A percentile compares a stretch with the other conserved stretches of the same genome.
phyloP scores from a whole-genome alignment of 108 stramenopile species.

The Stephanodiscus triporus region DNA sequence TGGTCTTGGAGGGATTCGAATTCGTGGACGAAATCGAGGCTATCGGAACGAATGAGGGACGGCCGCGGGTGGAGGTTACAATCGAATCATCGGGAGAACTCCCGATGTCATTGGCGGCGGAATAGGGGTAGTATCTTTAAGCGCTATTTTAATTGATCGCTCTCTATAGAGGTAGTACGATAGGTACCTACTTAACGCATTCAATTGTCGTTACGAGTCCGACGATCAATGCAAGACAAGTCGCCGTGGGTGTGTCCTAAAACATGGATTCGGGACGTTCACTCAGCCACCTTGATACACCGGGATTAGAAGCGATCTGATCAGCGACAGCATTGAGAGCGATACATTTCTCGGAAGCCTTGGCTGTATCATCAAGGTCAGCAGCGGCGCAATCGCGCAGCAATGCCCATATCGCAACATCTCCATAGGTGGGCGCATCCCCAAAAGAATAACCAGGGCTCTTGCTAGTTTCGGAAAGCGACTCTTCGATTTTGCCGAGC shows the following conservation, averaged over 20 bases:
- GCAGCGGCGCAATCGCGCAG: constrained; percentile 50
- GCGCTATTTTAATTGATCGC: too few relatives aligned
- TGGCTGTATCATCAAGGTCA: constrained; percentile 54
- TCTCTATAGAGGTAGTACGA: too few relatives aligned
- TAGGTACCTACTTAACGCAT: too few relatives aligned
- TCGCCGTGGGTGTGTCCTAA: constrained; percentile 26
- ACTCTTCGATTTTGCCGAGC: constrained; percentile 58
- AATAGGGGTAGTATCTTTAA: neutral
- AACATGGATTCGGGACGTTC: constrained; percentile 61
- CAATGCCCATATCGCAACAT: constrained; percentile 59
- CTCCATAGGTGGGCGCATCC: constrained; percentile 45
- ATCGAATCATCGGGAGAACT: constrained; percentile 86
- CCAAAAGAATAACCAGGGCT: constrained; percentile 54
- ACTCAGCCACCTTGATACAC: constrained; percentile 53
- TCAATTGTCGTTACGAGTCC: too few relatives aligned
- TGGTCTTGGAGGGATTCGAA: constrained; percentile 73
- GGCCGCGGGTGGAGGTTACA: constrained; percentile 53
- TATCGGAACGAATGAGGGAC: constrained; percentile 75
- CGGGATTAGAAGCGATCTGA: constrained; percentile 34
- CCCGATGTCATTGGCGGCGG: neutral
- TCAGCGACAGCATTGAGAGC: constrained; percentile 51
- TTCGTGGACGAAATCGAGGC: constrained; percentile 70
- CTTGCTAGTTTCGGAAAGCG: constrained; percentile 24
- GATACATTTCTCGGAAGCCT: constrained; percentile 53
- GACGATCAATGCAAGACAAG: too few relatives aligned